Evolutionary conservation across 1,284 basidiomycete species (phyloP), one percentile per base, ranked within the genome.

Genomic region (Tylopilus sp.): DNA sequence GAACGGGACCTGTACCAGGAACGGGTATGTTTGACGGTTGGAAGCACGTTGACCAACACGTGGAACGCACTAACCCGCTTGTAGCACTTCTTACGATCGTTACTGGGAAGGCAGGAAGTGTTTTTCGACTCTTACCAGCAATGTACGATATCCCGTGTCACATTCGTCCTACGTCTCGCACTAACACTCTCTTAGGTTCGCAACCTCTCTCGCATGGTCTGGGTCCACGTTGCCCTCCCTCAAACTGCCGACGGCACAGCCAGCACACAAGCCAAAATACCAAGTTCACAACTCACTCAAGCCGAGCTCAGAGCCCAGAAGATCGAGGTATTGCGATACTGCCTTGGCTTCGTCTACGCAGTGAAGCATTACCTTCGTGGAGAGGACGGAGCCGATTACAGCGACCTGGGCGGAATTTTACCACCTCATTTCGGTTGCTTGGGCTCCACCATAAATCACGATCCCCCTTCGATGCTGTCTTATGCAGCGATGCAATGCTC

Each of bases 91-190:
- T 10, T 89, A 90, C 58, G 88, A 90, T 60, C 81, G 86, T 37
- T 88, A 82, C 62, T 88, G 83, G 75, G 87, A 94, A 71, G 93
- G 91, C 37, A 78, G 91, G 54, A 94, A 90, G 67, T 81, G 85
- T 48, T 94, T 93, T 67, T 78, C 80, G 0, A 63, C 76, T 7
- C 63, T 90, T 56, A 78, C 75, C 12, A 75, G 84, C 24, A 80
- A 82, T 56, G 77, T 82, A 54, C 64, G 79, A 55, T 55, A 59
- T 75, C 44, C 44, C 62, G 3, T 68, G 68, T n/a, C 5, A 37
- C 17, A 14, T 35, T 29, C 14, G 20, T 38, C 28, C 35, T 28
- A 44, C 28, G 15, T 44, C 40, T 55, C 38, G 28, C 17, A 36
- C 26, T 12, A 28, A 35, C 28, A 40, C 36, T 28, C 20, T 17